Evolutionary conservation across 805 yeast species (phyloP), one percentile per base, ranked within the genome.

Genomic region (Cyberlindnera bimundalis): DNA sequence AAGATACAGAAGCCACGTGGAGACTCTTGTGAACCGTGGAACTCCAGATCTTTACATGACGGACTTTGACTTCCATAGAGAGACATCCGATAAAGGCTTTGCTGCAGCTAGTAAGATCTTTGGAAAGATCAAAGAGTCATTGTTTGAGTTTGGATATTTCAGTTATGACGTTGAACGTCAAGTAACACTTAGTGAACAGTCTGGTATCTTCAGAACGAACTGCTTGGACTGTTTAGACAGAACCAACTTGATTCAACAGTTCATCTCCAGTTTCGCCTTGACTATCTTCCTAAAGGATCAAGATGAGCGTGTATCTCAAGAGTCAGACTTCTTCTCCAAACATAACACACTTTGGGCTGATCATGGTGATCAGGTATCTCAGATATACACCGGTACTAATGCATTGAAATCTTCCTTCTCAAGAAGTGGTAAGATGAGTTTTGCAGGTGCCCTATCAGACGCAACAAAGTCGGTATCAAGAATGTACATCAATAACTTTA

Each of bases 371-470:
- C 96, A 88, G 50, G 81, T 93, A 5, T 87, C 96, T 3, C 95
- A 87, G 59, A 91, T 93, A 14, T 93, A 93, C 63, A 91, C 99
- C 0, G 98, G 99, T 21, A 93, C 99, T 0, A 95, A 95, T 46
- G 99, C 99, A 0, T 70, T 93, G 47, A 93, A 93, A 62, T 86
- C 96, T 0, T 88, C 96, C 4, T 93, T 84, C 57, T 86, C 98
- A 2, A 76, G 99, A 58, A 81, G 86, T 21, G 99, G 99, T 18
- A 91, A 90, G 56, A 89, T 90, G 97, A 88, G 91, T 32, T 66
- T 93, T 40, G 98, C 98, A 0, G 97, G 98, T 26, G 96, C 97
- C 0, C 64, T 93, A n/a, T 84, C 96, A 0, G 99, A 93, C 65
- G 96, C 95, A 4, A 89, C 98, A 1, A 93, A 93, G 63, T 87